Conservation (phyloP, 306 rosid genomes). For the Quercus ilex region DNA sequence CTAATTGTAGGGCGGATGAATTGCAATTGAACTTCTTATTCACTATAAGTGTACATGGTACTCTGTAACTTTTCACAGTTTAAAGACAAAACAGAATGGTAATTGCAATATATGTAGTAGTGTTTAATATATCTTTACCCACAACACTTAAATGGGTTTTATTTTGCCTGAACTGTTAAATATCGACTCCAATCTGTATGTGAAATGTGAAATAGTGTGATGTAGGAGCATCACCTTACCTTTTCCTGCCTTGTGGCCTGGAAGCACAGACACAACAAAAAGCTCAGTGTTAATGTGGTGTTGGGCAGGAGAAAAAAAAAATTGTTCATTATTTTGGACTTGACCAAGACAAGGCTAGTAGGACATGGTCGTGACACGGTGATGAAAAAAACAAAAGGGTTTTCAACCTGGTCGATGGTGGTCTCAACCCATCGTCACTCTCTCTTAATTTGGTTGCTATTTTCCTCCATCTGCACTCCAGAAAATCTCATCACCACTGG, state of each 20-base stretch:
- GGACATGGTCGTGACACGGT: no score
- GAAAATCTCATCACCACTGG: no score
- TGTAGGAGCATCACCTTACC: not conserved
- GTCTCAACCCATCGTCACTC: no score
- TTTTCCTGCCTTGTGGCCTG: not conserved
- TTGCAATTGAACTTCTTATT: not conserved
- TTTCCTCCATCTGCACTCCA: no score
- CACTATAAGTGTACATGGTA: not conserved
- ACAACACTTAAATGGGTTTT: not conserved
- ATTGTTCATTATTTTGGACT: no score
- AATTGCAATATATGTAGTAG: slow-evolving; percentile 5
- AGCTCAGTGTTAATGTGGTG: no score
- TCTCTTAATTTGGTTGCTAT: no score
- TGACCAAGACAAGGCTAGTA: no score
- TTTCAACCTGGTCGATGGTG: no score
- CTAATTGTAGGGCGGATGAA: not conserved
- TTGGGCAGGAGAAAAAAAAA: no score
- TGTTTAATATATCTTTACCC: not conserved
- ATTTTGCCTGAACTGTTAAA: slow-evolving; percentile 1
- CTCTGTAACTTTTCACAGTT: not conserved
- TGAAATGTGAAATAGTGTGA: not conserved
- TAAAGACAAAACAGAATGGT: not conserved
- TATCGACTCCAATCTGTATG: not conserved
- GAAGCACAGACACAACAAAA: no score
- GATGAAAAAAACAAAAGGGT: no score